Evolutionary conservation across 164 flowering plant genomes (phyloP).

Genomic region (Aristolochia fimbriata): DNA sequence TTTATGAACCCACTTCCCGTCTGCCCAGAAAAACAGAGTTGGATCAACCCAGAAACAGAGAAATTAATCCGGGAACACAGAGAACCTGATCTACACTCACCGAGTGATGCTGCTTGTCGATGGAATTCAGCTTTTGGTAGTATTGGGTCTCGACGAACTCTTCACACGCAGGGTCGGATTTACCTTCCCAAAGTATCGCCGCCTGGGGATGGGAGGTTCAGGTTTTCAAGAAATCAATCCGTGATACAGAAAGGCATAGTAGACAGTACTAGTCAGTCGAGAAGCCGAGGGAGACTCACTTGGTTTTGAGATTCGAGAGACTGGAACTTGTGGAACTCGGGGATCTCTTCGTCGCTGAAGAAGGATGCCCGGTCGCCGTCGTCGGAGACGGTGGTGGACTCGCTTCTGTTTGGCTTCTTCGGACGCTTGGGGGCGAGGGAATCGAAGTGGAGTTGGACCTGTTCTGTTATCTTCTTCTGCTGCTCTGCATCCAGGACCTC

Average conservation of each 20-base stretch:
- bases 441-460: constrained; percentile 46
- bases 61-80: background rate
- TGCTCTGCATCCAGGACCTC: constrained; percentile 40
- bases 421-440: constrained; percentile 57
- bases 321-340: constrained; percentile 39
- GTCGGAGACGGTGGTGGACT: constrained; percentile 21
- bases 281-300: constrained; percentile 5
- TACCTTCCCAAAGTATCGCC: no score
- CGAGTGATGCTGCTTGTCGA: constrained; percentile 63
- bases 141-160: constrained; percentile 76
- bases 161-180: constrained; percentile 13
- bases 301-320: constrained; percentile 37
- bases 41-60: background rate
- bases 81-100: constrained; percentile 10
- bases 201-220: no score
- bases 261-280: background rate
- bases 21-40: constrained; percentile 15
- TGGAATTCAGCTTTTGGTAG: constrained; percentile 39
- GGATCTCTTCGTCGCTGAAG: constrained; percentile 13
- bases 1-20: constrained; percentile 60
- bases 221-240: no score
- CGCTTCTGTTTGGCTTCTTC: constrained; percentile 61
- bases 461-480: constrained; percentile 32
- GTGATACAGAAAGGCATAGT: no score
- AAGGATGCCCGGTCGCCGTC: background rate